These are phyloP conservation scores for Lenwebbia sp. DNA, from an alignment of 345 rosid species.

Conservation along the genomic window DNA sequence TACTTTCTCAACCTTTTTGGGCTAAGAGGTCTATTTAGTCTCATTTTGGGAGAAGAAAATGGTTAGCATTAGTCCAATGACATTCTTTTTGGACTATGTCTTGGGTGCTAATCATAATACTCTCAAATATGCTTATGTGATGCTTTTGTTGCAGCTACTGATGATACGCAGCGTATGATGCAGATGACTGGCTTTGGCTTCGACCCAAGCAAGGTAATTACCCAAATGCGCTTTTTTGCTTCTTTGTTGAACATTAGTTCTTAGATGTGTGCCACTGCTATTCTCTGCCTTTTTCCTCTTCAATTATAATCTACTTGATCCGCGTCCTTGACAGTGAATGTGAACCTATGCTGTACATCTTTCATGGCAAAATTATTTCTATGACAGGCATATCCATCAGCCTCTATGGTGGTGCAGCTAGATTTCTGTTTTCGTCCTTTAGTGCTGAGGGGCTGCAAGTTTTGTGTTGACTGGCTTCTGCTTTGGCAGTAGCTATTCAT, in stretches of 20 bases:
- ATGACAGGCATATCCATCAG: background rate
- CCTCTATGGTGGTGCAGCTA: background rate
- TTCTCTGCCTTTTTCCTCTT: background rate
- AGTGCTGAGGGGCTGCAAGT: background rate
- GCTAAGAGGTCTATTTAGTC: conserved; percentile 92
- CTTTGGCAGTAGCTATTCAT: background rate
- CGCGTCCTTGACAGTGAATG: background rate
- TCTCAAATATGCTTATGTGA: conserved; percentile 12
- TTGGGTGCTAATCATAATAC: background rate
- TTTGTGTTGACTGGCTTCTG: background rate
- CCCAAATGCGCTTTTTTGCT: background rate
- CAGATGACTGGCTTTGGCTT: conserved; percentile 98
- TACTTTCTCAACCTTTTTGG: conserved; percentile 97
- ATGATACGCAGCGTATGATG: conserved; percentile 94
- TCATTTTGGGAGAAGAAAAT: conserved; percentile 97
- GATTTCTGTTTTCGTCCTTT: background rate
- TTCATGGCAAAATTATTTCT: background rate
- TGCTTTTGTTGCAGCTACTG: conserved; percentile 46
- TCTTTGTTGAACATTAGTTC: background rate
- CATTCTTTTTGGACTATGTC: background rate
- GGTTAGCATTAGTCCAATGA: conserved; percentile 31
- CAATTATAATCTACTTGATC: background rate
- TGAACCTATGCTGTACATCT: background rate
- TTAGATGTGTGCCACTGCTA: background rate
- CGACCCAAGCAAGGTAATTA: conserved; percentile 72